Evolutionary conservation across 2,329 filamentous ascomycete species (phyloP).

Genomic region (Onygenales sp.): DNA sequence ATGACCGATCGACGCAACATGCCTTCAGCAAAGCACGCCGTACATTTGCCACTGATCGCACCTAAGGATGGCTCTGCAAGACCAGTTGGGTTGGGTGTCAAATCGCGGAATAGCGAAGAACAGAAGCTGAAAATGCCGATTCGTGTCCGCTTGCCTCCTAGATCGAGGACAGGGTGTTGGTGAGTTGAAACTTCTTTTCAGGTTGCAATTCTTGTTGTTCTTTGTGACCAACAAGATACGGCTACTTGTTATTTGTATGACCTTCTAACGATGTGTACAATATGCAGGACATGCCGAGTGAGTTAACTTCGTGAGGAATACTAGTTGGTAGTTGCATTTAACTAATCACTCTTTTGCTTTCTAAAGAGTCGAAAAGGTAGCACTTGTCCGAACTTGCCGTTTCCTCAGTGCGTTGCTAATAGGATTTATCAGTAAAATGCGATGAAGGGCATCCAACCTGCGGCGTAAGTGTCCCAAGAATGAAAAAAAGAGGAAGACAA

Average conservation of each 20-base stretch:
- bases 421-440: conserved; percentile 40
- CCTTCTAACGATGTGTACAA: conserved; percentile 10
- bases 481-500: background rate
- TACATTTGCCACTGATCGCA: conserved; percentile 35
- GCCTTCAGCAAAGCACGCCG: conserved; percentile 26
- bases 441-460: conserved; percentile 47
- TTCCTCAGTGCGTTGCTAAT: background rate
- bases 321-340: background rate
- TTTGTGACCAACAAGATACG: background rate
- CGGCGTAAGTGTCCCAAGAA: conserved; percentile 32
- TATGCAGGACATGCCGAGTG: conserved; percentile 34
- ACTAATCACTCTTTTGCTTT: background rate
- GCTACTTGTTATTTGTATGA: background rate
- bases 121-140: conserved; percentile 25
- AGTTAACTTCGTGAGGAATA: conserved; percentile 13
- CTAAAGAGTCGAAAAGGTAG: conserved; percentile 33
- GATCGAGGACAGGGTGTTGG: conserved; percentile 47
- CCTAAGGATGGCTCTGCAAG: conserved; percentile 31
- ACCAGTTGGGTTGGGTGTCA: conserved; percentile 22
- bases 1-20: conserved; percentile 29
- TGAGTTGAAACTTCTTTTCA: conserved; percentile 19
- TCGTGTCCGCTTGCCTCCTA: conserved; percentile 41
- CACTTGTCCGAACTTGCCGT: conserved; percentile 1
- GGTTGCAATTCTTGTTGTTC: background rate
- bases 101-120: conserved; percentile 14